Evolutionary conservation across 2,329 filamentous ascomycete genomes (phyloP).

Genomic region (Colletotrichum eleusines): DNA sequence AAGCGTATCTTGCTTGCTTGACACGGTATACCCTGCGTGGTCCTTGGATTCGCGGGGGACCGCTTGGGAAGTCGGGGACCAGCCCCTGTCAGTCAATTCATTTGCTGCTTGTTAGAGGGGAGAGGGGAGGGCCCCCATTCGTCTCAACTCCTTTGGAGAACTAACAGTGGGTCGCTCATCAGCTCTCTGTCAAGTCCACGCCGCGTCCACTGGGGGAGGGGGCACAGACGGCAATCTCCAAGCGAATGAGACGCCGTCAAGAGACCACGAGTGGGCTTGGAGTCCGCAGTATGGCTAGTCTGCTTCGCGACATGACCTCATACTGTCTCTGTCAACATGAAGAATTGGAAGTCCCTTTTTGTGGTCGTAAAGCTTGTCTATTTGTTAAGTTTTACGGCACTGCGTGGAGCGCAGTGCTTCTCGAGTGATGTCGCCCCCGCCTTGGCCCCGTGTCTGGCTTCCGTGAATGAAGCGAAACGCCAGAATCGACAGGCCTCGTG

Average conservation of each 20-base stretch:
- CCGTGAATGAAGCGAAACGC: constrained; percentile 6
- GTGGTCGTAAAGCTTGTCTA: constrained; percentile 27
- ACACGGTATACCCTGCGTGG: constrained; percentile 31
- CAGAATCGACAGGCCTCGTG: constrained; percentile 15
- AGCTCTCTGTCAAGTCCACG: constrained; percentile 19
- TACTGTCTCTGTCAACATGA: constrained; percentile 34
- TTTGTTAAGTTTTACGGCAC: constrained; percentile 26
- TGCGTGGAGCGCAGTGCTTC: constrained; percentile 18
- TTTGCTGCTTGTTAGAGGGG: constrained; percentile 30
- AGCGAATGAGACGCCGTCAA: constrained; percentile 55
- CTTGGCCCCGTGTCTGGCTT: constrained; percentile 26
- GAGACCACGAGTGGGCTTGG: constrained; percentile 52
- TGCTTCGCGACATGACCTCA: constrained; percentile 29
- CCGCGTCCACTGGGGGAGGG: constrained; percentile 1
- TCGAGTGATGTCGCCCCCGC: constrained; percentile 17
- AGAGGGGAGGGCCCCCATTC: constrained; percentile 1
- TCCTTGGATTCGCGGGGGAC: constrained; percentile 40
- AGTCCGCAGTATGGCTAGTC: constrained; percentile 18
- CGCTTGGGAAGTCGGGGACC: constrained; percentile 31
- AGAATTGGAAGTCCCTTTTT: constrained; percentile 9
- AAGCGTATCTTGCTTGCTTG: constrained; percentile 35
- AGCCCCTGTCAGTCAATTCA: constrained; percentile 37
- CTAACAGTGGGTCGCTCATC: constrained; percentile 7
- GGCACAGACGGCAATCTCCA: constrained; percentile 31
- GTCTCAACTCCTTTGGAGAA: constrained; percentile 3